Evolutionary conservation across 352 stramenopile genomes (phyloP).

Genomic region (Pythium oligandrum): DNA sequence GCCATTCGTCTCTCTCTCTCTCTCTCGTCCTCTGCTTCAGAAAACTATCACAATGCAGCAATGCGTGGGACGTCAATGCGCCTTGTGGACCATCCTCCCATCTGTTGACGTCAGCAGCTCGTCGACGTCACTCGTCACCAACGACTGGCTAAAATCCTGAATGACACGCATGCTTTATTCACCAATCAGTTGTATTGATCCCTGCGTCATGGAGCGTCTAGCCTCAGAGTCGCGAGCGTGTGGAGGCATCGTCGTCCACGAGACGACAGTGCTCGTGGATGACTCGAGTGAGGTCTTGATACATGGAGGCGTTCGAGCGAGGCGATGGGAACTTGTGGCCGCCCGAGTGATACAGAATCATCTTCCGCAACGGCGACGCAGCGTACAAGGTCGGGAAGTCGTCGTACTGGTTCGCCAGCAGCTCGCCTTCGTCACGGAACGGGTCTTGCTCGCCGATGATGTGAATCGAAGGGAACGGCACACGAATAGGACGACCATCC

Average conservation of each 20-base stretch:
- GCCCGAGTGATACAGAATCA: conserved; percentile 30
- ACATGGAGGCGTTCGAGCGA: conserved; percentile 34
- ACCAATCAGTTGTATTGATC: conserved; percentile 1
- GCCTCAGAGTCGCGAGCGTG: no score
- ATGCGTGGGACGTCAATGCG: no score
- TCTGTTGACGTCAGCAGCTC: no score
- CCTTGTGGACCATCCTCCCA: no score
- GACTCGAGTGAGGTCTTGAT: conserved; percentile 12
- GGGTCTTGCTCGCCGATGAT: conserved; percentile 21
- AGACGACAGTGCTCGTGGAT: conserved; percentile 19
- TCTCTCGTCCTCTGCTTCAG: no score
- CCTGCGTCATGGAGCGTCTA: no score
- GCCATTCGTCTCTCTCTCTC: neutral
- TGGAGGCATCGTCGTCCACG: no score
- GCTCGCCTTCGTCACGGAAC: conserved; percentile 15
- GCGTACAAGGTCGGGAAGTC: conserved; percentile 14
- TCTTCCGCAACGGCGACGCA: conserved; percentile 15
- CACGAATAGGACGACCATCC: conserved; percentile 6
- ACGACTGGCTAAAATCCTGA: no score
- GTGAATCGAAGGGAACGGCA: conserved; percentile 26
- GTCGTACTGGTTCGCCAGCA: conserved; percentile 22
- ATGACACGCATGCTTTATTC: neutral
- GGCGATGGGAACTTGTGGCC: conserved; percentile 70
- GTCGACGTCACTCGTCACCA: no score
- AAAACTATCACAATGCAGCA: no score